Evolutionary conservation across 257 asterid genomes (phyloP).

Genomic region (Capsicum pubescens): DNA sequence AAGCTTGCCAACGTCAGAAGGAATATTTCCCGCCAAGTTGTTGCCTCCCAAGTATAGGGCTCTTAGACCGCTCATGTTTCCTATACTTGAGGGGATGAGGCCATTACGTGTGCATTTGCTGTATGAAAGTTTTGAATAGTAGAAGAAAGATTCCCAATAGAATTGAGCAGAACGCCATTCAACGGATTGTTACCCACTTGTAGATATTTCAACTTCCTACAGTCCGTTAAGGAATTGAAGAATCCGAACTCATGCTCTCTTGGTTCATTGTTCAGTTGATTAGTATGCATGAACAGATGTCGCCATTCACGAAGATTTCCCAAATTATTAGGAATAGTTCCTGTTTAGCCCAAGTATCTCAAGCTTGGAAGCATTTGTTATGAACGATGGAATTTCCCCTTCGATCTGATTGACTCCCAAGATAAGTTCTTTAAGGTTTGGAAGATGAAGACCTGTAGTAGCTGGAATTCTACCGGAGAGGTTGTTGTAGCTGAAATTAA

Average conservation of each 20-base stretch:
- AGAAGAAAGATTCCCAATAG: slow-evolving; percentile 43
- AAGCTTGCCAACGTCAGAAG: slow-evolving; percentile 36
- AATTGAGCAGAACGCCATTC: slow-evolving; percentile 35
- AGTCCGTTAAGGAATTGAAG: slow-evolving; percentile 36
- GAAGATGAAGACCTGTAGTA: slow-evolving; percentile 39
- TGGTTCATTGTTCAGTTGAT: slow-evolving; percentile 31
- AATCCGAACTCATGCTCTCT: slow-evolving; percentile 30
- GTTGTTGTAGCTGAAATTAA: slow-evolving; percentile 33
- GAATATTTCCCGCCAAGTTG: slow-evolving; percentile 42
- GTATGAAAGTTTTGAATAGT: slow-evolving; percentile 32
- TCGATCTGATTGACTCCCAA: slow-evolving; percentile 33
- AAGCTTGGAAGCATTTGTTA: slow-evolving; percentile 44
- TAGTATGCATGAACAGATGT: slow-evolving; percentile 28
- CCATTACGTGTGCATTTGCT: neutral
- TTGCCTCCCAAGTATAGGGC: slow-evolving; percentile 18
- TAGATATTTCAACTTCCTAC: slow-evolving; percentile 37
- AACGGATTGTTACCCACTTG: slow-evolving; percentile 32
- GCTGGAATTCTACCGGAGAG: slow-evolving; percentile 38
- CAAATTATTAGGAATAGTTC: slow-evolving; percentile 35
- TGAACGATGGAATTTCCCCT: slow-evolving; percentile 39
- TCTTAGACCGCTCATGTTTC: neutral
- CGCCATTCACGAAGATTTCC: slow-evolving; percentile 39
- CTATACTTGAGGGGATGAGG: neutral
- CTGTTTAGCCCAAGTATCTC: slow-evolving; percentile 30
- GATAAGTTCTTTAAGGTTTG: slow-evolving; percentile 35